Percentiles rank a stretch among this genome's conserved stretches.
Conservation (phyloP, 78 protist species). For the Dictyostelium capitatum region DNA sequence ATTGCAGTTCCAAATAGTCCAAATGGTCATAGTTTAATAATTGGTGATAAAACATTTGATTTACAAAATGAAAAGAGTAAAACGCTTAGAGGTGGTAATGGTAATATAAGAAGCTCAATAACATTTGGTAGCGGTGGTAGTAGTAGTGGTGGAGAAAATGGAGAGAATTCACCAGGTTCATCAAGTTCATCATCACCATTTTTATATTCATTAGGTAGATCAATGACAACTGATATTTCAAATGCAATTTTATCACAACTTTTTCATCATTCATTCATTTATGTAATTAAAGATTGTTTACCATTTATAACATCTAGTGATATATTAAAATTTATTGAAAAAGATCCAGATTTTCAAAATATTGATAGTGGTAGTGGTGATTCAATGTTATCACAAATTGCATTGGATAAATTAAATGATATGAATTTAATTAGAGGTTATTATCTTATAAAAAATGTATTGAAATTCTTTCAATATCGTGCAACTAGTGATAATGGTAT, state of each 20-base stretch:
- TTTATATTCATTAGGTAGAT: neutral
- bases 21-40: constrained; percentile 29
- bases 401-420: constrained; percentile 38
- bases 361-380: neutral
- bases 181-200: neutral
- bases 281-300: constrained; percentile 70
- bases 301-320: constrained; percentile 58
- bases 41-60: constrained; percentile 20
- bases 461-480: constrained; percentile 61
- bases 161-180: neutral
- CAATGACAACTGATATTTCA: constrained; percentile 21
- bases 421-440: constrained; percentile 55
- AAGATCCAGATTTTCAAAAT: constrained; percentile 62
- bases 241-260: constrained; percentile 51
- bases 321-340: constrained; percentile 48
- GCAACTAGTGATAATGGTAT: neutral
- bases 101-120: no score
- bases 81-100: neutral
- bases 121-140: neutral
- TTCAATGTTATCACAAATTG: neutral
- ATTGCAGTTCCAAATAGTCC: constrained; percentile 62
- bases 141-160: neutral
- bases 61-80: constrained; percentile 7
- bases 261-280: constrained; percentile 44
- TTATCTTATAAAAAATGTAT: constrained; percentile 27